Evolutionary conservation across 306 rosid genomes (phyloP).

Genomic region (Myrica gale): DNA sequence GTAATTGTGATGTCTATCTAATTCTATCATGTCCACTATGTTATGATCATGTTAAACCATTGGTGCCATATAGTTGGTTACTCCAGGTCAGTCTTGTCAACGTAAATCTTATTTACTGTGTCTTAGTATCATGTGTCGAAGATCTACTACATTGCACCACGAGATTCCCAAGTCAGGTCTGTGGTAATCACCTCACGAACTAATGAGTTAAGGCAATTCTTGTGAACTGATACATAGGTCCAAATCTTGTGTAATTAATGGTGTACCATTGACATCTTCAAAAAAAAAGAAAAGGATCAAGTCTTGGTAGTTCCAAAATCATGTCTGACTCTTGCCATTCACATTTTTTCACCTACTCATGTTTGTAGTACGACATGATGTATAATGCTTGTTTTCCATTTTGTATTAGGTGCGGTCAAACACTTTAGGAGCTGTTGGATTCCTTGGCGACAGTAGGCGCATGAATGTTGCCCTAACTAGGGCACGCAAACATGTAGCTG

Average conservation of each 20-base stretch:
- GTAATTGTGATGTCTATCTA: no score
- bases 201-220: neutral
- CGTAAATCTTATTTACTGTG: neutral
- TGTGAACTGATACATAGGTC: neutral
- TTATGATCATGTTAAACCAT: neutral
- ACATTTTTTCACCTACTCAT: neutral
- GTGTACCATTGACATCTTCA: neutral
- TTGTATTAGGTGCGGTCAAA: conserved; percentile 65
- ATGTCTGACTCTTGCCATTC: neutral
- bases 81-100: neutral
- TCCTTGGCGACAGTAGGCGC: conserved; percentile 79
- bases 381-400: neutral
- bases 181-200: neutral
- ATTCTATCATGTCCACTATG: no score
- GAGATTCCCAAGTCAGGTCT: neutral
- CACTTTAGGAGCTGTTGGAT: conserved; percentile 84
- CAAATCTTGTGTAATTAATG: neutral
- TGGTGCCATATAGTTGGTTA: no score
- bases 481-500: conserved; percentile 75
- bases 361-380: conserved; percentile 9
- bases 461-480: conserved; percentile 86
- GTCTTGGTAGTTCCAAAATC: neutral
- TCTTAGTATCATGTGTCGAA: neutral
- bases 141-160: neutral
- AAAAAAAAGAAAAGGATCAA: neutral